Evolutionary conservation across 768 basidiomycete species (phyloP).

Genomic region (Lyophyllum decastes): DNA sequence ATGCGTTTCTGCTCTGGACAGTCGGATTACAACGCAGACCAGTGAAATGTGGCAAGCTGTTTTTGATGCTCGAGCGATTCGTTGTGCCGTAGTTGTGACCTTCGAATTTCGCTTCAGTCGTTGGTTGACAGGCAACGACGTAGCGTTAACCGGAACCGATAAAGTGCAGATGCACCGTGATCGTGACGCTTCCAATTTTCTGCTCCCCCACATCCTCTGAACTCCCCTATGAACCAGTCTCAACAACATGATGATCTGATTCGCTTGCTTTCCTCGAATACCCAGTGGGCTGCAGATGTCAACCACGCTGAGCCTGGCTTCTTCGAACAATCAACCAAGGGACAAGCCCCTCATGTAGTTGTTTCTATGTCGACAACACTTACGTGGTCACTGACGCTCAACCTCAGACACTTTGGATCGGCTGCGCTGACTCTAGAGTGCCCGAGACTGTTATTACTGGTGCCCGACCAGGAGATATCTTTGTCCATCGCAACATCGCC

Average conservation of each 20-base stretch:
- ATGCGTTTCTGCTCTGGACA: constrained; percentile 12
- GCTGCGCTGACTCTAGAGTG: constrained; percentile 84
- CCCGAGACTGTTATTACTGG: constrained; percentile 76
- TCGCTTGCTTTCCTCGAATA: constrained; percentile 49
- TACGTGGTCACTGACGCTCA: constrained; percentile 3
- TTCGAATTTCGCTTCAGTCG: too few relatives aligned
- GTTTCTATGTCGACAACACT: constrained; percentile 6
- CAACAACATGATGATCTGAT: constrained; percentile 23
- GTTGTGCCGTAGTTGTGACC: too few relatives aligned
- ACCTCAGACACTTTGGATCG: constrained; percentile 71
- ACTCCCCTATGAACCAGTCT: constrained; percentile 9
- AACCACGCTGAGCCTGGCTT: constrained; percentile 58
- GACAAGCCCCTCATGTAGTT: constrained; percentile 67
- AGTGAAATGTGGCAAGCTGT: background rate
- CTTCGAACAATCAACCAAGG: constrained; percentile 58
- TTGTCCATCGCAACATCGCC: constrained; percentile 86
- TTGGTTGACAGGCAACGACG: background rate
- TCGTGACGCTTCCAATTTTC: too few relatives aligned
- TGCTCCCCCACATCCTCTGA: background rate
- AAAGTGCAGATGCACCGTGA: too few relatives aligned
- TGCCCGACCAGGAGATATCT: constrained; percentile 76
- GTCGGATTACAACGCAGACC: background rate
- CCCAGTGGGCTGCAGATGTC: constrained; percentile 70
- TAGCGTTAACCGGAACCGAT: too few relatives aligned
- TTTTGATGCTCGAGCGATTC: too few relatives aligned